Evolutionary conservation across 2,329 filamentous ascomycete species (phyloP), one percentile per base, ranked within the genome.

Genomic region (Ustulina deusta): DNA sequence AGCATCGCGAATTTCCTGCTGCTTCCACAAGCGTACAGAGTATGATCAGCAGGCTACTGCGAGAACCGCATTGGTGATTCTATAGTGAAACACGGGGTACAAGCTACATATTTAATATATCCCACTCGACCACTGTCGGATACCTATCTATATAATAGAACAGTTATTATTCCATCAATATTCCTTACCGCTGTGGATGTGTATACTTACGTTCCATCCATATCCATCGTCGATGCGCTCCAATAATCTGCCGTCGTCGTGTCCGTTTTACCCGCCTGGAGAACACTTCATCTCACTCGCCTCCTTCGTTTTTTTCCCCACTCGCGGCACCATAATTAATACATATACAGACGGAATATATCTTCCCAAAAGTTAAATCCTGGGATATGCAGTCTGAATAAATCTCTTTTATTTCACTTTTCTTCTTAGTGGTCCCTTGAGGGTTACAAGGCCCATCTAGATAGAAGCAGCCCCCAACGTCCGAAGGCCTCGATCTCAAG

Each of bases 61-160:
- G 13, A 20, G 25, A 20, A 60, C 17, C 32, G 11, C 10, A 15
- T 15, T 36, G 38, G n/a, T 3, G 22, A 49, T 17, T 6, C 15
- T 36, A 13, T 44, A 34, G 34, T 7, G 46, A 58, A 46, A 54
- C 3, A 20, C 6, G 3, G 59, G 40, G 42, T 42, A 49, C 32
- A 42, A 36, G 48, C 48, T 58, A 34, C 49, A 29, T 64, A 64
- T 68, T 60, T 65, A 68, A 64, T 20, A 56, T 65, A 55, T 54
- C 29, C 44, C 29, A 5, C 29, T 29, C 29, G 6, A 20, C 27
- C 29, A 36, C 40, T 10, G 48, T 60, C 55, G 27, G 38, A 49
- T 65, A 11, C 44, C 36, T 27, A 22, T 46, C 62, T n/a, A 11
- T 44, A 63, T 64, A 61, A 36, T 36, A 46, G 17, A 44, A 29